Percentiles rank a stretch among this genome's conserved stretches.
Evolutionary conservation across 2,329 filamentous ascomycete genomes (phyloP).

Genomic region (Alternaria sp.): DNA sequence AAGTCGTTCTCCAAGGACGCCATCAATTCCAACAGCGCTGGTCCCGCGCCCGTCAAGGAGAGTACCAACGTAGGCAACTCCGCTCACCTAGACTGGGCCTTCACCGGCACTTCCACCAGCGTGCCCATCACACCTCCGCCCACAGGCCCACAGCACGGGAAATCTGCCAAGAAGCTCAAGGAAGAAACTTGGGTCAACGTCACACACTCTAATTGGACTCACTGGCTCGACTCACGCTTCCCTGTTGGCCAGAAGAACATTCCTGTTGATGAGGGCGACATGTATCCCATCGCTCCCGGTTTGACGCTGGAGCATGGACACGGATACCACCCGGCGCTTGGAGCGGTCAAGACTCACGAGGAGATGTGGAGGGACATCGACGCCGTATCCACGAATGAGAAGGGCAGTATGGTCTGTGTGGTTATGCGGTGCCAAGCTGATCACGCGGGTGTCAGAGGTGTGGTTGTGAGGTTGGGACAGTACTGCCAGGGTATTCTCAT

Average conservation of each 20-base stretch:
- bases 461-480: conserved; percentile 61
- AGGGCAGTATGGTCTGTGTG: conserved; percentile 28
- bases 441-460: conserved; percentile 52
- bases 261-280: conserved; percentile 63
- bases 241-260: conserved; percentile 36
- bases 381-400: conserved; percentile 27
- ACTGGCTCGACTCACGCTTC: conserved; percentile 66
- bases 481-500: conserved; percentile 64
- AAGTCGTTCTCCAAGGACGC: conserved; percentile 21
- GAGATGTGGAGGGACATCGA: conserved; percentile 67
- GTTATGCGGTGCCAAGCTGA: conserved; percentile 53
- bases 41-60: conserved; percentile 6
- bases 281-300: conserved; percentile 50
- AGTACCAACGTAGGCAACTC: conserved; percentile 21
- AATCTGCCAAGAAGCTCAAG: neutral
- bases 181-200: conserved; percentile 10
- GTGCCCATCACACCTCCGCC: neutral
- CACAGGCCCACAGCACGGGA: neutral
- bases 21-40: neutral
- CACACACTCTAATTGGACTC: conserved; percentile 57
- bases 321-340: conserved; percentile 66
- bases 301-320: conserved; percentile 59
- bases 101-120: conserved; percentile 60
- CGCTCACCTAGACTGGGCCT: conserved; percentile 67
- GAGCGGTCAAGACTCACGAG: conserved; percentile 63